phyloP scores from a whole-genome alignment of 2,329 filamentous ascomycete genomes.

The Claviceps arundinis region DNA sequence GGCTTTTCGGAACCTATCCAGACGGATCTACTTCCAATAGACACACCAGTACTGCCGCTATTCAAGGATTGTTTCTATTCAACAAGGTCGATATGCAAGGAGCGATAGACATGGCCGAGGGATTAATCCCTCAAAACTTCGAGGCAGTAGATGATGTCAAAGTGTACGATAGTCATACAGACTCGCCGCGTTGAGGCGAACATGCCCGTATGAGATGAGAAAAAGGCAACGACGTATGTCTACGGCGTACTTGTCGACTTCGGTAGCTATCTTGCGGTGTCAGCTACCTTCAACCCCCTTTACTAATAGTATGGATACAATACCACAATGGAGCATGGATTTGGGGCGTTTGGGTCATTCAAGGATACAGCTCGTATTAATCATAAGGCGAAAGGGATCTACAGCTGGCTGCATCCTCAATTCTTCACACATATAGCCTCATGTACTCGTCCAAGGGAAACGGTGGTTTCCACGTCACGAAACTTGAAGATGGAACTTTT shows the following conservation, averaged over 20 bases:
- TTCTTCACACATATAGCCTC: background rate
- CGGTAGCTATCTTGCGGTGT: background rate
- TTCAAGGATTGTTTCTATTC: slow-evolving; percentile 89
- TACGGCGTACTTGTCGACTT: background rate
- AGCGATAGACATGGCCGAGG: slow-evolving; percentile 67
- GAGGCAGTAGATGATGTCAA: slow-evolving; percentile 26
- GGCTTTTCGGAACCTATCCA: slow-evolving; percentile 49
- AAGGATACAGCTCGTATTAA: background rate
- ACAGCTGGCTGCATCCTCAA: background rate
- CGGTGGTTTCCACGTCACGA: background rate
- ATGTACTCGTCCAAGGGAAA: background rate
- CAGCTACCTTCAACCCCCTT: background rate
- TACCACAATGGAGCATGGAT: background rate
- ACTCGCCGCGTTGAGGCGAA: background rate
- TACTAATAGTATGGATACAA: background rate
- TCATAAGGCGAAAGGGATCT: background rate
- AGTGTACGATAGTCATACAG: background rate
- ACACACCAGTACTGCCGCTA: slow-evolving; percentile 71
- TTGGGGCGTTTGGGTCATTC: background rate
- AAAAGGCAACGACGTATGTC: background rate
- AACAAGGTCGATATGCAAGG: slow-evolving; percentile 87
- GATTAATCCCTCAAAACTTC: slow-evolving; percentile 44
- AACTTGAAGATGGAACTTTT: background rate
- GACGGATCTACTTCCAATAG: slow-evolving; percentile 33
- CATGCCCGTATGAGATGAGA: background rate